Evolutionary conservation across 1,284 basidiomycete genomes (phyloP).

Genomic region (Macrocystidia cucumis): DNA sequence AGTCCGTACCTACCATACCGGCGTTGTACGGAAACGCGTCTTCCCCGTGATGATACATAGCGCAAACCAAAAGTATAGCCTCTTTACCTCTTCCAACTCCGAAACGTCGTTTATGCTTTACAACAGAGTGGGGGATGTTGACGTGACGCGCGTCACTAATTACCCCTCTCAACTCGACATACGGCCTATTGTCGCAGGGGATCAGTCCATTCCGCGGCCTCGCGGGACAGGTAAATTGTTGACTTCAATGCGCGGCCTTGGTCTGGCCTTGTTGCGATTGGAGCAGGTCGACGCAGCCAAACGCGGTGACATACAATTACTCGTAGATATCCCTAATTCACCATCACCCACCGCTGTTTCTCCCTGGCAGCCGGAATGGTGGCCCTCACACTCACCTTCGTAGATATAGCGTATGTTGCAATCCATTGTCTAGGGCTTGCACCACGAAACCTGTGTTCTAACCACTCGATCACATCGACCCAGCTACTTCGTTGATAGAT

Average conservation of each 20-base stretch:
- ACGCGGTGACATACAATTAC: conserved; percentile 32
- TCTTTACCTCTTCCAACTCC: too few species aligned
- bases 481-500: conserved; percentile 6
- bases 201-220: conserved; percentile 29
- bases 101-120: conserved; percentile 3
- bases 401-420: conserved; percentile 5
- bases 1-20: conserved; percentile 94
- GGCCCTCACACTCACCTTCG: conserved; percentile 36
- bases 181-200: conserved; percentile 19
- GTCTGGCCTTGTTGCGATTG: conserved; percentile 65
- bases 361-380: conserved; percentile 66
- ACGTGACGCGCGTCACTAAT: conserved; percentile 10
- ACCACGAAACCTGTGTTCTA: neutral
- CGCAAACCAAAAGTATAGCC: conserved; percentile 19
- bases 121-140: conserved; percentile 10
- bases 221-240: conserved; percentile 66
- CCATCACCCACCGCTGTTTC: conserved; percentile 25
- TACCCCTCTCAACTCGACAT: conserved; percentile 29
- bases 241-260: conserved; percentile 46
- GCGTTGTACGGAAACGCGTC: conserved; percentile 87
- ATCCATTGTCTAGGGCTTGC: conserved; percentile 2
- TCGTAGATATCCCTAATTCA: conserved; percentile 23
- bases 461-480: neutral
- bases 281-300: conserved; percentile 43
- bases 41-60: conserved; percentile 62